Percentiles rank a stretch among this genome's conserved stretches.
These are phyloP conservation scores for Elsinoe perseae DNA, from an alignment of 2,329 filamentous ascomycete genomes.

Conservation along the genomic window DNA sequence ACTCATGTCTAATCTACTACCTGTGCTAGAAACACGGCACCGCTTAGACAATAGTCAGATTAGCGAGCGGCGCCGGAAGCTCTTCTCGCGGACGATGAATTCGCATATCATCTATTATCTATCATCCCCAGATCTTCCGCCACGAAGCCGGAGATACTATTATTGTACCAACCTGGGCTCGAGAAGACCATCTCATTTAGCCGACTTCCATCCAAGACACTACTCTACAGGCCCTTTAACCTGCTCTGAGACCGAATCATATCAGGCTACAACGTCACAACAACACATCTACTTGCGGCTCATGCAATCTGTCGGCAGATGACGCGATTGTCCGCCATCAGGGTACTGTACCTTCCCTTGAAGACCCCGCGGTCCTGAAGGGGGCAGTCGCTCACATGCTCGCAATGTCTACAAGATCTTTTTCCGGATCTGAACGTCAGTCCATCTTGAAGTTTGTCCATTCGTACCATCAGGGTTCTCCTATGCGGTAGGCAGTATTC, in stretches of 20 bases:
- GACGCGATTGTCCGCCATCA: conserved; percentile 13
- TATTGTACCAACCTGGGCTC: no score
- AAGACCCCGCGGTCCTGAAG: background rate
- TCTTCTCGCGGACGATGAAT: no score
- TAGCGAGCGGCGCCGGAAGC: no score
- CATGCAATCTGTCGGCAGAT: background rate
- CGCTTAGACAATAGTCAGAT: no score
- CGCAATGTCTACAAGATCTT: background rate
- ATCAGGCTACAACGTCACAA: background rate
- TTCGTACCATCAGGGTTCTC: conserved; percentile 14
- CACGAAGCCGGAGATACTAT: no score
- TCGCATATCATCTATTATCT: no score
- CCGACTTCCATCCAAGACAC: no score
- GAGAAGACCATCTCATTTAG: no score
- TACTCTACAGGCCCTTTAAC: no score
- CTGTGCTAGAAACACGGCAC: no score
- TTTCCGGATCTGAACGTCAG: conserved; percentile 4
- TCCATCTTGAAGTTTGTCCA: conserved; percentile 1
- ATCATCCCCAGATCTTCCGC: no score
- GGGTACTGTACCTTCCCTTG: conserved; percentile 4
- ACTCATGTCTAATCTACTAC: background rate
- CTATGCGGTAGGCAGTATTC: conserved; percentile 5
- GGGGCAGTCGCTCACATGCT: background rate
- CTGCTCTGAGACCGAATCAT: no score
- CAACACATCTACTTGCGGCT: background rate